Evolutionary conservation across 1,139 yeast species (phyloP).

Genomic region (Hyphopichia wangnamkhiaoensis): DNA sequence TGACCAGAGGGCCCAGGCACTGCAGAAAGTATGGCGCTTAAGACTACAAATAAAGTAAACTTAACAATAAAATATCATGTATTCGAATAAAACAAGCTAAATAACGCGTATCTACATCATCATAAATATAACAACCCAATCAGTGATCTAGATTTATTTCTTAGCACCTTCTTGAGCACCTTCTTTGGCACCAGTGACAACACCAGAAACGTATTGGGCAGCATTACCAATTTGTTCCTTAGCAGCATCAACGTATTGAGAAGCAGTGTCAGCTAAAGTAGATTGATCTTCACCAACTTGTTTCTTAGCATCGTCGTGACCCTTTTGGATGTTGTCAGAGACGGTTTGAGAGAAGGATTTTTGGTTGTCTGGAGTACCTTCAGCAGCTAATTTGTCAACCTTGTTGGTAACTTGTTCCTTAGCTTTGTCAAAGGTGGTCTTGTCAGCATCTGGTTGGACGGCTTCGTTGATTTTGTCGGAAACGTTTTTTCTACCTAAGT

Average conservation of each 20-base stretch:
- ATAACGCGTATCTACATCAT: neutral
- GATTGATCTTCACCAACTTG: constrained; percentile 24
- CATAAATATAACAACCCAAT: no score
- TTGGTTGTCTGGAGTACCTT: constrained; percentile 59
- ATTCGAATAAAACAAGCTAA: no score
- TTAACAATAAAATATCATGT: no score
- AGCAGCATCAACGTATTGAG: constrained; percentile 61
- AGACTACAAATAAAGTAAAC: no score
- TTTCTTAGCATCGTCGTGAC: constrained; percentile 51
- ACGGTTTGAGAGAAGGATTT: constrained; percentile 71
- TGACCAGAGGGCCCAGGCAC: no score
- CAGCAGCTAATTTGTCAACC: constrained; percentile 63
- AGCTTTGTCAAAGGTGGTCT: constrained; percentile 62
- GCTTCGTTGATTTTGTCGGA: constrained; percentile 67
- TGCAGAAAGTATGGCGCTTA: no score
- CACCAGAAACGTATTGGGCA: constrained; percentile 59
- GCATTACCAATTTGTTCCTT: constrained; percentile 63
- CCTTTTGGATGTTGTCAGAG: constrained; percentile 54
- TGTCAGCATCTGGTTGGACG: constrained; percentile 72
- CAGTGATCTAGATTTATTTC: constrained; percentile 16
- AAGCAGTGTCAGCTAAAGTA: constrained; percentile 55
- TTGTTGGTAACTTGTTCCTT: constrained; percentile 71
- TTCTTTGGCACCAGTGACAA: constrained; percentile 61
- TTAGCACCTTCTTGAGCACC: constrained; percentile 46
- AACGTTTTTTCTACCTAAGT: constrained; percentile 76